Base-by-base conservation (phyloP, 2,329 filamentous ascomycete species). In the Botryotinia globosa region DNA sequence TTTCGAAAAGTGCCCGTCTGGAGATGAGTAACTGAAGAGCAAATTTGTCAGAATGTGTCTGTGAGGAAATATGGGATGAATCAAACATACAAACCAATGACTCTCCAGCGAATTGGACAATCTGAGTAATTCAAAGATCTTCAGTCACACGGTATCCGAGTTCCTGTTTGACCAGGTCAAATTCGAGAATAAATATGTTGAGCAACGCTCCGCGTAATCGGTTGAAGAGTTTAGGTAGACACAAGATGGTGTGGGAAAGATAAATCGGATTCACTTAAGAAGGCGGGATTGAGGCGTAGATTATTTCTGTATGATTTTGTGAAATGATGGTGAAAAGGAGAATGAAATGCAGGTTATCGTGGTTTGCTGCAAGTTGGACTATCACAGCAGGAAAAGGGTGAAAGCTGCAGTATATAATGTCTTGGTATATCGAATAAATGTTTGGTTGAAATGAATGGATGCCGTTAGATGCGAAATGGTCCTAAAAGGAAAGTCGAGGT, bases 1-100 rank as follows among this genome's bases (percentile, higher is more conserved):
- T 69, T 70, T 74, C 73, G 76, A 72, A 72, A 72, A 72, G 64
- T 69, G 32, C 39, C 39, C 69, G 69, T 63, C 74, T 71, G 54
- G 74, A 37, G 58, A 68, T 58, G 77, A 75, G 71, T 75, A 48
- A 71, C 76, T 78, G 74, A 74, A 76, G 73, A 71, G 59, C 22
- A 39, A 42, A 56, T 71, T 48, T 45, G 59, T 65, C 69, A 71
- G 69, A 71, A 42, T 64, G 42, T 42, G 44, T 32, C 69, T 37
- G 58, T 54, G 63, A n/a, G 34, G 45, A 56, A 71, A 39, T 34
- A 44, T 54, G 59, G n/a, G 37, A 71, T 71, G 59, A 34, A 37
- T 65, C n/a, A n/a, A 51, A 71, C 59, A 3, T 71, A 56, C 59
- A 71, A 65, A 71, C 45, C 44, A 71, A 71, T 64, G 59, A 65